Evolutionary conservation across 805 yeast species (phyloP).

Genomic region (Candida andamanensis): DNA sequence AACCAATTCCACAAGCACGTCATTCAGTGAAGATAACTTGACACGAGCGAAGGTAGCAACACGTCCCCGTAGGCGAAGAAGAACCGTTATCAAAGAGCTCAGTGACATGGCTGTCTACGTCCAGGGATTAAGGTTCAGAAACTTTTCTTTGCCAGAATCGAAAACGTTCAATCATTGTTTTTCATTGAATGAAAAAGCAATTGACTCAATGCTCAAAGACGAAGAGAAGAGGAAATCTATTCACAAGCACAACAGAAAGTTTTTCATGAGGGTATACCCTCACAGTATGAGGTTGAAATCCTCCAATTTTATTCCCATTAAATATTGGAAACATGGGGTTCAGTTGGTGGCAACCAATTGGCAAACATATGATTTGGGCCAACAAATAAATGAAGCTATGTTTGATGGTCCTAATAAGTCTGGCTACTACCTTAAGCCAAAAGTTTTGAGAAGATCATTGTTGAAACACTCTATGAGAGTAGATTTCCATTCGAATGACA

Average conservation of each 20-base stretch:
- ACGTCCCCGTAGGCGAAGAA: constrained; percentile 11
- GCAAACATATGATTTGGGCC: constrained; percentile 90
- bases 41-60: constrained; percentile 5
- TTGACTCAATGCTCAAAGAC: constrained; percentile 62
- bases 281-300: constrained; percentile 72
- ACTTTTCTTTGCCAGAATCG: constrained; percentile 82
- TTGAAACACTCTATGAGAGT: constrained; percentile 13
- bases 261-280: constrained; percentile 83
- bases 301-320: constrained; percentile 73
- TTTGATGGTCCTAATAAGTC: constrained; percentile 53
- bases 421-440: constrained; percentile 83
- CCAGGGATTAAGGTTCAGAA: constrained; percentile 71
- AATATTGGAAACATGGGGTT: constrained; percentile 78
- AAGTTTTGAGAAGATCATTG: constrained; percentile 33
- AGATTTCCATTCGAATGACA: constrained; percentile 3
- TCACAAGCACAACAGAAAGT: constrained; percentile 70
- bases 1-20: constrained; percentile 25
- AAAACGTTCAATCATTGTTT: constrained; percentile 78
- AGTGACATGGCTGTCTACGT: constrained; percentile 65
- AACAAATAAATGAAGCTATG: constrained; percentile 81
- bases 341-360: constrained; percentile 97
- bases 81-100: constrained; percentile 36
- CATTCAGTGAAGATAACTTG: constrained; percentile 39
- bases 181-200: constrained; percentile 73
- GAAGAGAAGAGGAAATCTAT: constrained; percentile 49